Conservation (phyloP, 2,329 filamentous ascomycete genomes). For the Zymoseptoria passerinii region DNA sequence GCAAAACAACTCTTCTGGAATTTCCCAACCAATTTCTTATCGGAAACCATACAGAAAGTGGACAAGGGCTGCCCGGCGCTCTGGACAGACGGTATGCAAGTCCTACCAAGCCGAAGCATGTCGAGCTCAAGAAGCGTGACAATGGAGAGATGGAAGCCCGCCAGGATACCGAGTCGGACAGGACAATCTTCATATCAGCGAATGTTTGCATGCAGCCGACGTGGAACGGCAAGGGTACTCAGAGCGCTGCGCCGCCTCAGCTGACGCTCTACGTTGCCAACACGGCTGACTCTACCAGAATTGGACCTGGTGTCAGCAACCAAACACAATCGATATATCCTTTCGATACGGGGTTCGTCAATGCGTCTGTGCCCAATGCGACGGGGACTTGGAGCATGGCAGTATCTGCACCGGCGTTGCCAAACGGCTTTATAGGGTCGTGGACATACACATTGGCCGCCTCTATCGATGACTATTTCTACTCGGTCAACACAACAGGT, state of each 20-base stretch:
- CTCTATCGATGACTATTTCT: slow-evolving; percentile 71
- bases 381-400: slow-evolving; percentile 66
- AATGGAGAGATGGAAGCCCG: slow-evolving; percentile 15
- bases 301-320: slow-evolving; percentile 51
- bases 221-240: slow-evolving; percentile 42
- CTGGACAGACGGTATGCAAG: slow-evolving; percentile 4
- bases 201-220: slow-evolving; percentile 77
- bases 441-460: slow-evolving; percentile 78
- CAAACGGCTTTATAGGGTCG: slow-evolving; percentile 50
- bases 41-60: slow-evolving; percentile 30
- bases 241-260: slow-evolving; percentile 49
- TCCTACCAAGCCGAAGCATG: slow-evolving; percentile 10
- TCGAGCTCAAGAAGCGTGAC: slow-evolving; percentile 21
- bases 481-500: slow-evolving; percentile 50
- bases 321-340: slow-evolving; percentile 39
- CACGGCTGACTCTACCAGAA: slow-evolving; percentile 48
- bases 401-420: slow-evolving; percentile 60
- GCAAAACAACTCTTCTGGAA: slow-evolving; percentile 55
- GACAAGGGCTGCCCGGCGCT: slow-evolving; percentile 25
- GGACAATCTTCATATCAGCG: slow-evolving; percentile 67
- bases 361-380: slow-evolving; percentile 50
- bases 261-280: slow-evolving; percentile 71
- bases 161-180: slow-evolving; percentile 21
- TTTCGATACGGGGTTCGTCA: slow-evolving; percentile 63
- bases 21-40: slow-evolving; percentile 52